These are phyloP conservation scores for Thalassiosira pacifica DNA, from an alignment of 352 stramenopile genomes.

Conservation along the genomic window DNA sequence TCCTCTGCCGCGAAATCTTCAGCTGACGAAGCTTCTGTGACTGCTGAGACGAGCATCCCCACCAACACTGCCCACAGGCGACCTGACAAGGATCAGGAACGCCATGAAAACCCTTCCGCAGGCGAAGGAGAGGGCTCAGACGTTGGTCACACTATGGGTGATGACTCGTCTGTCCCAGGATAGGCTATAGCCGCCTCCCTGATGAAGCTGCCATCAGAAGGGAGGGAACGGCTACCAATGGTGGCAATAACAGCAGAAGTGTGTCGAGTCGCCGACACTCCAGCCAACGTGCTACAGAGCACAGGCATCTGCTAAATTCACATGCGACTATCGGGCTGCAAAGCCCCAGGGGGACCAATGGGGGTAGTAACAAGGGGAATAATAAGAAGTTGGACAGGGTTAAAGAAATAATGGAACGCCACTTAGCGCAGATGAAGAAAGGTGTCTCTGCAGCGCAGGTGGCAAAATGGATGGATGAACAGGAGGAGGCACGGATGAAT, in stretches of 20 bases:
- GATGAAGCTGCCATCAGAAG: background rate
- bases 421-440: background rate
- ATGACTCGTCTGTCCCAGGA: background rate
- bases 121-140: background rate
- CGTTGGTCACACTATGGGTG: background rate
- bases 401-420: background rate
- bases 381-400: background rate
- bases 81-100: background rate
- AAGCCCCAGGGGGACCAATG: background rate
- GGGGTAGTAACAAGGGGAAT: background rate
- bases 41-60: no score
- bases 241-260: background rate
- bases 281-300: background rate
- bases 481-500: background rate
- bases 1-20: no score
- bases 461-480: background rate
- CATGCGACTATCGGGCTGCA: background rate
- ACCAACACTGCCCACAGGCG: no score
- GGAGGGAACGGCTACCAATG: background rate
- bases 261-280: background rate
- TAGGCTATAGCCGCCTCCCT: background rate
- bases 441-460: background rate
- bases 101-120: background rate
- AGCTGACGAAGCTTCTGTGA: no score
- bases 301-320: background rate